Evolutionary conservation across 2,329 filamentous ascomycete species (phyloP), one percentile per base, ranked within the genome.

Genomic region (Fusarium lyarnte): DNA sequence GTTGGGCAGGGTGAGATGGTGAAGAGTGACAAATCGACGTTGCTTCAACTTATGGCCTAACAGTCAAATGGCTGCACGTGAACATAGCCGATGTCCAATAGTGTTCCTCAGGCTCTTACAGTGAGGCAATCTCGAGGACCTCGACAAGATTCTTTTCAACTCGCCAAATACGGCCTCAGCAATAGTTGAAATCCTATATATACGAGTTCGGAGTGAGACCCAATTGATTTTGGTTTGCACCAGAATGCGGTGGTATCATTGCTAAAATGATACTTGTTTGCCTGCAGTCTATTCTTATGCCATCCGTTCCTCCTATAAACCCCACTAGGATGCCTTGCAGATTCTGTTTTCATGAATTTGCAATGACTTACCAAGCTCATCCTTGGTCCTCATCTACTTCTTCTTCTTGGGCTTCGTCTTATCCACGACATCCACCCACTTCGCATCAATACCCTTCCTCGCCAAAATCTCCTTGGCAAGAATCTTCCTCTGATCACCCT

Each of bases 371-470:
- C 19, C 12, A 29, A 46, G 43, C 25, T 9, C 11, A 16, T 21
- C 16, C 12, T 21, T 38, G 6, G 2, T 8, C 31, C 4, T 14
- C 11, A 21, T 35, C 36, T 57, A 74, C 35, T 73, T 70, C 41
- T 74, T 73, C 39, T 73, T 73, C 41, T 74, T 73, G 0, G 74
- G 47, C 47, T 76, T 76, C 2, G 67, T 65, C 66, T 76, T 76
- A 13, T 76, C 74, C 36, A 66, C 61, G 17, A 73, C 41, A 11
- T 76, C 74, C 35, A 76, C 69, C 74, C 74, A 76, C n/a, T 73
- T 76, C 9, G 49, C 38, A 29, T 73, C 66, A 10, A 76, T 63
- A 1, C 74, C 74, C 42, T 41, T 66, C 19, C 38, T 72, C 5
- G 53, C 42, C 17, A 76, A 23, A 11, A 76, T 60, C 8, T 76